phyloP scores from a whole-genome alignment of 2,329 filamentous ascomycete species.

The Boeremia lycopersici region DNA sequence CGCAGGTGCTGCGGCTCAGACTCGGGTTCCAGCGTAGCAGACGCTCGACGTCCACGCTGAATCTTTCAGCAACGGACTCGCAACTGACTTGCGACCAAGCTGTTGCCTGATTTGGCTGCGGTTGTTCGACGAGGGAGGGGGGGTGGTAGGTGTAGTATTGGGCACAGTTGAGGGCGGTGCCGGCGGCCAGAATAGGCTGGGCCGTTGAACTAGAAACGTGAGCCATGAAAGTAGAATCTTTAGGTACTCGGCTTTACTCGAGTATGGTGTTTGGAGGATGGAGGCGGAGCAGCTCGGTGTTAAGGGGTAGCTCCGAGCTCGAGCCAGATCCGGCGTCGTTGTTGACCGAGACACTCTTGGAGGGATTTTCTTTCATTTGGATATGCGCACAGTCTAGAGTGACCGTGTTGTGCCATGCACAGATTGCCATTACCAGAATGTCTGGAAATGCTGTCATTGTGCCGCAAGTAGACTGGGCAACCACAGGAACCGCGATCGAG shows the following conservation, averaged over 20 bases:
- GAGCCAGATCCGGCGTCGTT: background rate
- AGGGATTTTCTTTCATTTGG: background rate
- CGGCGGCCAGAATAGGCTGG: background rate
- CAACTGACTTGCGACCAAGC: background rate
- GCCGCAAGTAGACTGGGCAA: conserved; percentile 1
- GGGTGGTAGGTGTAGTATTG: background rate
- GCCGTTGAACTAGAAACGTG: background rate
- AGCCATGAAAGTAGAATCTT: background rate
- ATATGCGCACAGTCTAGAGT: background rate
- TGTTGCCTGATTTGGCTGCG: background rate
- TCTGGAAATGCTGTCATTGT: background rate
- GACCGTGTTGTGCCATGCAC: background rate
- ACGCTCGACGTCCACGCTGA: background rate
- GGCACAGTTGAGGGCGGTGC: background rate
- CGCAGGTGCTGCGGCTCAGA: background rate
- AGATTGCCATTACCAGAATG: background rate
- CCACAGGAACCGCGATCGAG: background rate
- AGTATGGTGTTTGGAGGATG: background rate
- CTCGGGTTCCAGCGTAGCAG: conserved; percentile 4
- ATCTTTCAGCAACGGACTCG: background rate
- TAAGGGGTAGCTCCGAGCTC: conserved; percentile 1
- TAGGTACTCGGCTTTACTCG: no score
- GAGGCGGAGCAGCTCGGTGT: background rate
- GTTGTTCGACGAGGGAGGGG: background rate
- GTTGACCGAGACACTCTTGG: background rate